Evolutionary conservation across 176 grass and related monocot species (phyloP).

Genomic region (Lolium rigidum): DNA sequence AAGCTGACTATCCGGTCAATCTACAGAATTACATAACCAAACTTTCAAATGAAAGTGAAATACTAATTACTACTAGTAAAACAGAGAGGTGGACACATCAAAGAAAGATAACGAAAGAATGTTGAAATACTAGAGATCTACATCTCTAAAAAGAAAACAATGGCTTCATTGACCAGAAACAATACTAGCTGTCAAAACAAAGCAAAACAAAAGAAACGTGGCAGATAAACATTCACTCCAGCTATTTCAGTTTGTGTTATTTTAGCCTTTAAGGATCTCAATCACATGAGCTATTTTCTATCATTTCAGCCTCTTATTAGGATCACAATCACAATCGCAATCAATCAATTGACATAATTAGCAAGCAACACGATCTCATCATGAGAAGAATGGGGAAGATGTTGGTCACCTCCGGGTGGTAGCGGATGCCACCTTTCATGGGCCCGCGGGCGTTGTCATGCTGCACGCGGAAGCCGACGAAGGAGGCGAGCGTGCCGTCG

Average conservation of each 20-base stretch:
- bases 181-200: background rate
- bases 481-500: constrained; percentile 84
- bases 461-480: constrained; percentile 91
- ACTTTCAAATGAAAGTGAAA: background rate
- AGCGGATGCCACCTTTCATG: constrained; percentile 99
- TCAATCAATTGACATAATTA: background rate
- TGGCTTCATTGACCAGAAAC: background rate
- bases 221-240: background rate
- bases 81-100: background rate
- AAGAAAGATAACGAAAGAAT: background rate
- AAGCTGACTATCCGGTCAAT: background rate
- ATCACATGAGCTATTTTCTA: background rate
- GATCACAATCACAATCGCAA: background rate
- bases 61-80: background rate
- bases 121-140: background rate
- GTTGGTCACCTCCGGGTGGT: constrained; percentile 76
- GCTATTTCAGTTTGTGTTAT: background rate
- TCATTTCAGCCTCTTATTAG: background rate
- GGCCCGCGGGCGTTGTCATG: constrained; percentile 96
- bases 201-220: background rate
- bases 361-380: constrained; percentile 23
- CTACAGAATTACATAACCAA: background rate
- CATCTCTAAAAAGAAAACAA: background rate
- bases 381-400: background rate
- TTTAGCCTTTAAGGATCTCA: background rate